phyloP scores from a whole-genome alignment of 2,329 filamentous ascomycete species.

The Aspergillus glaucus region DNA sequence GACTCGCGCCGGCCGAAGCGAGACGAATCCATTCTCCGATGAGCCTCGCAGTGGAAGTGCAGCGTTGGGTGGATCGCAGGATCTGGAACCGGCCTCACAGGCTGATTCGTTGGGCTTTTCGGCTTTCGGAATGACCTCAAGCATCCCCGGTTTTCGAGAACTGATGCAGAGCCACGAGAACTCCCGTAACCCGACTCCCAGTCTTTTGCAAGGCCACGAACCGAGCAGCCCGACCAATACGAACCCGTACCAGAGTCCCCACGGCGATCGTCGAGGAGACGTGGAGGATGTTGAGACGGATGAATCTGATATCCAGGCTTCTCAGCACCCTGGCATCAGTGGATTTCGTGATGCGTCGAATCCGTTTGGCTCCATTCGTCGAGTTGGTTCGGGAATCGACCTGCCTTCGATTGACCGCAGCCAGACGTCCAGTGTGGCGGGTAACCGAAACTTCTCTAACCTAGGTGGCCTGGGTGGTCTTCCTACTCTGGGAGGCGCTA shows the following conservation, averaged over 20 bases:
- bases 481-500: conserved; percentile 46
- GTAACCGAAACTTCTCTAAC: conserved; percentile 61
- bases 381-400: conserved; percentile 51
- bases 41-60: conserved; percentile 55
- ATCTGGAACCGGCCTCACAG: conserved; percentile 52
- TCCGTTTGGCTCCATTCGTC: conserved; percentile 50
- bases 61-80: conserved; percentile 67
- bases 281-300: conserved; percentile 55
- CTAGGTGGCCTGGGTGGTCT: conserved; percentile 49
- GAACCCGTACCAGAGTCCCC: conserved; percentile 91
- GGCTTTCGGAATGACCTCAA: conserved; percentile 55
- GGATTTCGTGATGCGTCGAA: conserved; percentile 47
- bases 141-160: conserved; percentile 52
- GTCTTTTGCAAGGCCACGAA: conserved; percentile 50
- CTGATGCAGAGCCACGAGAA: conserved; percentile 53
- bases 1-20: conserved; percentile 43
- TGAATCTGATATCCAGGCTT: conserved; percentile 48
- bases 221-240: conserved; percentile 88
- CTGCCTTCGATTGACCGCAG: conserved; percentile 72
- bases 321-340: conserved; percentile 47
- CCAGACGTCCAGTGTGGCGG: conserved; percentile 82
- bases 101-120: conserved; percentile 54
- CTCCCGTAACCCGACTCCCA: conserved; percentile 51
- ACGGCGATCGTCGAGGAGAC: conserved; percentile 60
- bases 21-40: conserved; percentile 45